These are phyloP conservation scores for Vigna hirtella DNA, from an alignment of 306 rosid species.

Conservation along the genomic window DNA sequence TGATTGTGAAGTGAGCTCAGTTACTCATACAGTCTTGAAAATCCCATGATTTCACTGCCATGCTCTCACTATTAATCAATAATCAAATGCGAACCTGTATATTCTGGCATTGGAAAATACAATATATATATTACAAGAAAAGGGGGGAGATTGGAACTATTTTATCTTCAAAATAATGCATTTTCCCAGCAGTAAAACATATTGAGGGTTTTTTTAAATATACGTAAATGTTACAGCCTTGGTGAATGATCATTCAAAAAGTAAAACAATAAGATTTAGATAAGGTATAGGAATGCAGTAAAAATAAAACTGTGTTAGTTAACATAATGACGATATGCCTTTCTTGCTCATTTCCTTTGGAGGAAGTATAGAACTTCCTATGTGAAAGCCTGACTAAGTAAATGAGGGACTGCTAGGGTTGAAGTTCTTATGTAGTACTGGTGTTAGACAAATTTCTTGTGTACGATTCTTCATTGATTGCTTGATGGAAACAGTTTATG, in stretches of 20 bases:
- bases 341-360: not conserved
- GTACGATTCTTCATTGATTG: constrained; percentile 2
- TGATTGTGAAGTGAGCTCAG: constrained; percentile 23
- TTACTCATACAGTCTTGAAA: constrained; percentile 16
- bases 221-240: not conserved
- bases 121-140: not conserved
- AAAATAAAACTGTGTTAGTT: not conserved
- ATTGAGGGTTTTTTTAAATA: not conserved
- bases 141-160: too few relatives aligned
- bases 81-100: not conserved
- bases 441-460: not conserved
- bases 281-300: not conserved
- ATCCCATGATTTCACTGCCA: not conserved
- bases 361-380: not conserved
- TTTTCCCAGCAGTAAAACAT: not conserved
- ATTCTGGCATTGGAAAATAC: constrained; percentile 14
- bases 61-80: not conserved
- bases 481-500: constrained; percentile 3
- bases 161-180: not conserved
- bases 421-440: not conserved
- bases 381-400: not conserved
- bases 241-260: constrained; percentile 16
- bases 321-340: not conserved
- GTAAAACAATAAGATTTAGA: not conserved
- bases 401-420: constrained; percentile 1